Base-by-base conservation (phyloP, 228 moss, liverwort and hornwort species). In the Sphagnum magellanicum region DNA sequence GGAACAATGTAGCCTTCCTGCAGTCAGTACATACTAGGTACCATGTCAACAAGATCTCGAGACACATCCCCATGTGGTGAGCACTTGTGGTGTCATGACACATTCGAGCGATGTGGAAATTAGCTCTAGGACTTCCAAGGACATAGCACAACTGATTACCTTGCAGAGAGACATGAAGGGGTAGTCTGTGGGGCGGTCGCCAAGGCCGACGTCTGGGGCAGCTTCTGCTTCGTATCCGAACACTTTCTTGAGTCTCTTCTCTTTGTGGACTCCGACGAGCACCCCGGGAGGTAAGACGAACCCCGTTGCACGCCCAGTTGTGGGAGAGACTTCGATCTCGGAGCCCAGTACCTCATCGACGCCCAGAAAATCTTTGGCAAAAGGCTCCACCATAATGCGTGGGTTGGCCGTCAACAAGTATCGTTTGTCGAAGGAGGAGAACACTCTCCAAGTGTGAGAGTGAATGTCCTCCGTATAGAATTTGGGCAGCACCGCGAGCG, bases 391-490 rank as follows among this genome's bases (percentile, higher is more conserved):
- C 91, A 91, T 91, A 10, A 91, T 74, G 48, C 91, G 84, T 4
- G 91, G 88, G 53, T 86, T 91, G 50, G 91, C 88, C 0, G 91
- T 88, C n/a, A 91, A 67, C 8, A 88, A 71, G 48, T 79, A 91
- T 52, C 91, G 71, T 70, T 76, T 88, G 6, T 86, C 81, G 50
- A 84, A 91, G 17, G 86, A 73, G 8, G 78, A 71, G 61, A 91
- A 91, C 4, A 84, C 84, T 32, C 74, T 67, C 84, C 88, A 88
- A 13, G 86, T 75, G 49, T 76, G 74, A 8, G 82, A 78, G 69
- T 91, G 88, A 58, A 91, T 65, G 50, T 91, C 91, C 69, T 91
- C 84, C 46, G 81, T 50, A 65, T 91, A 91, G 16, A 88, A 91
- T 63, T 79, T 86, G 49, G 91, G 88, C 52, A 91, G 53, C 51